Evolutionary conservation across 305 asterid genomes (phyloP).

Genomic region (Rubia peregrina): DNA sequence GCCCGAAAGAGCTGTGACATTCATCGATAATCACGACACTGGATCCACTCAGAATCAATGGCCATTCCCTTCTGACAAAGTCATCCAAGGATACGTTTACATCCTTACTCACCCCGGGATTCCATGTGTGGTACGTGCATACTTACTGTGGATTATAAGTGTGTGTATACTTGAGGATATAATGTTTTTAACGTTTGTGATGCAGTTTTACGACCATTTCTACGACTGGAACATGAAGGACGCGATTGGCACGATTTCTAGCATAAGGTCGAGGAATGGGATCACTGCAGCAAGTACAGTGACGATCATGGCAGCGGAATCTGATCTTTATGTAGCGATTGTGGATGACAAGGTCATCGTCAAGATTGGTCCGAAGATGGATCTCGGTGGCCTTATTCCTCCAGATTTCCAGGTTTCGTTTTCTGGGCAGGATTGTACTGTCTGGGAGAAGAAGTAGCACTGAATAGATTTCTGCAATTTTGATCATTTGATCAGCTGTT

Average conservation of each 20-base stretch:
- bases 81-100: constrained; percentile 71
- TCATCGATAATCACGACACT: constrained; percentile 82
- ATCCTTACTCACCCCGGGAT: constrained; percentile 85
- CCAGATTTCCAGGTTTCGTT: constrained; percentile 38
- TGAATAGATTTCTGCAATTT: neutral
- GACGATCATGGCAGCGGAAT: constrained; percentile 61
- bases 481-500: neutral
- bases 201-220: constrained; percentile 75
- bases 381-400: constrained; percentile 61
- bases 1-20: constrained; percentile 65
- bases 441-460: constrained; percentile 46
- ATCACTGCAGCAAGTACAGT: constrained; percentile 45
- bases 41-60: constrained; percentile 58
- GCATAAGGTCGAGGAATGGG: constrained; percentile 49
- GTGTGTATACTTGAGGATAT: too few relatives aligned
- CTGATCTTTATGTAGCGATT: constrained; percentile 61
- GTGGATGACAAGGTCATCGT: constrained; percentile 50
- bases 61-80: constrained; percentile 81
- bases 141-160: too few relatives aligned
- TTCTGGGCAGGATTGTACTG: constrained; percentile 51
- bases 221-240: constrained; percentile 69
- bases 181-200: neutral
- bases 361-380: constrained; percentile 56
- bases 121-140: constrained; percentile 45
- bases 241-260: constrained; percentile 38